phyloP scores from a whole-genome alignment of 352 stramenopile genomes.

The Globisporangium acanthophoron region DNA sequence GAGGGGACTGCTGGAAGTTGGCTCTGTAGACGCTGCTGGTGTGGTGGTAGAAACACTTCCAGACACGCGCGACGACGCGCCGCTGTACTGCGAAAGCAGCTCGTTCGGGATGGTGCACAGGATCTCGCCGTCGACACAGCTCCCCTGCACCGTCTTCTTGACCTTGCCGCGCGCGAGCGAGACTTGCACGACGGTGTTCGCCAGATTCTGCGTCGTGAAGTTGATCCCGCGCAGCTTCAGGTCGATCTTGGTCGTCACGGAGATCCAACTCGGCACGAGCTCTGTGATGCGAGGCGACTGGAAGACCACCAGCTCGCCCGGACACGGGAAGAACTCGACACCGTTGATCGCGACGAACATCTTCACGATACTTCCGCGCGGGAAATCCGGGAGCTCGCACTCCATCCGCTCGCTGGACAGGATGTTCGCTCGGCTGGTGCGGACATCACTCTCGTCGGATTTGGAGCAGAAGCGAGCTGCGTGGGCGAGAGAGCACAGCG shows the following conservation, averaged over 20 bases:
- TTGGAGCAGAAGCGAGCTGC: constrained; percentile 39
- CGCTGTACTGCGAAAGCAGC: constrained; percentile 11
- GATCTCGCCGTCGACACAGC: constrained; percentile 33
- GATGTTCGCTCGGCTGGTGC: constrained; percentile 26
- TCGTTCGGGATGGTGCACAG: constrained; percentile 31
- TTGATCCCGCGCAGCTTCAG: constrained; percentile 53
- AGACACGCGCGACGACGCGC: not conserved
- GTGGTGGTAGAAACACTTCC: not conserved
- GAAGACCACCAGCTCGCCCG: constrained; percentile 46
- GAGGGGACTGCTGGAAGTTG: not conserved
- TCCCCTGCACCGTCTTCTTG: constrained; percentile 18
- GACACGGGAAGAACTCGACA: constrained; percentile 49
- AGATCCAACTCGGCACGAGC: constrained; percentile 55
- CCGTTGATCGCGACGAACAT: constrained; percentile 62
- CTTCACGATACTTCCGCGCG: constrained; percentile 37
- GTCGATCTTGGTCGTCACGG: constrained; percentile 18
- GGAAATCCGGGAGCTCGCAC: constrained; percentile 56
- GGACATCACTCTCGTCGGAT: constrained; percentile 24
- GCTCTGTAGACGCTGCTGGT: not conserved
- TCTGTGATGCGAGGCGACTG: constrained; percentile 50
- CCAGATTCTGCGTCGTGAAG: constrained; percentile 27
- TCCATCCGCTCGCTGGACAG: constrained; percentile 45
- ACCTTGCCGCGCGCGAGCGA: constrained; percentile 28
- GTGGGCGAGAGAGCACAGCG: not conserved
- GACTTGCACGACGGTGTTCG: constrained; percentile 25